Conservation (phyloP, 768 basidiomycete species). For the Rhizopogon vinicolor region DNA sequence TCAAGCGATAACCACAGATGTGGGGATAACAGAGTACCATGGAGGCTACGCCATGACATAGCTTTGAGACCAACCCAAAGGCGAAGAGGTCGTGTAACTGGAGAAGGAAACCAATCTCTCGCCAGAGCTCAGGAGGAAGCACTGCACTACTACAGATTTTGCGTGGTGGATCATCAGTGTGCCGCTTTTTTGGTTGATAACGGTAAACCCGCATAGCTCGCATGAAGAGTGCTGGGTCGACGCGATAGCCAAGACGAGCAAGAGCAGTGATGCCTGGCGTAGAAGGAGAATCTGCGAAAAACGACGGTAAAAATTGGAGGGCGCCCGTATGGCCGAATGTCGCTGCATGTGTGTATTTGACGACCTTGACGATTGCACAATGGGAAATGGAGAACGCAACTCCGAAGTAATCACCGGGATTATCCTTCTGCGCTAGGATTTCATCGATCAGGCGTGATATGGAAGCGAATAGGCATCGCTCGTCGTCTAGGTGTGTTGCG, state of each 20-base stretch:
- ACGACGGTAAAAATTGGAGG: constrained; percentile 1
- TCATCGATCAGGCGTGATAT: background rate
- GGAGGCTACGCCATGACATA: background rate
- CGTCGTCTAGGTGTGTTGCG: constrained; percentile 19
- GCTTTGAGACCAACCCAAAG: background rate
- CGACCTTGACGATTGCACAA: background rate
- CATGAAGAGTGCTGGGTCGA: constrained; percentile 1
- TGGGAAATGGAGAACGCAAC: background rate
- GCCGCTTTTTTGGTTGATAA: too few species aligned
- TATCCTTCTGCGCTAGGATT: background rate
- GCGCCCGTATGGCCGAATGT: background rate
- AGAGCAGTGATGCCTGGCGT: constrained; percentile 2
- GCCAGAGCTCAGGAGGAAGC: background rate
- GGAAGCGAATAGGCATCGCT: constrained; percentile 3
- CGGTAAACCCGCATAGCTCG: background rate
- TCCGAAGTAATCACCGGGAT: background rate
- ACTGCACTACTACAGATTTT: background rate
- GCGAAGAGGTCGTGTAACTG: background rate
- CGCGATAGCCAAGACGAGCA: background rate
- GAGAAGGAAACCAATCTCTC: background rate
- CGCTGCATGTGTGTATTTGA: background rate
- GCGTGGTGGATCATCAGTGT: background rate
- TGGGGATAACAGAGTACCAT: background rate
- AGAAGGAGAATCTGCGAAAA: background rate
- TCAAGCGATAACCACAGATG: background rate